phyloP scores from a whole-genome alignment of 2,329 filamentous ascomycete genomes.

The Aspergillus transmontanensis region DNA sequence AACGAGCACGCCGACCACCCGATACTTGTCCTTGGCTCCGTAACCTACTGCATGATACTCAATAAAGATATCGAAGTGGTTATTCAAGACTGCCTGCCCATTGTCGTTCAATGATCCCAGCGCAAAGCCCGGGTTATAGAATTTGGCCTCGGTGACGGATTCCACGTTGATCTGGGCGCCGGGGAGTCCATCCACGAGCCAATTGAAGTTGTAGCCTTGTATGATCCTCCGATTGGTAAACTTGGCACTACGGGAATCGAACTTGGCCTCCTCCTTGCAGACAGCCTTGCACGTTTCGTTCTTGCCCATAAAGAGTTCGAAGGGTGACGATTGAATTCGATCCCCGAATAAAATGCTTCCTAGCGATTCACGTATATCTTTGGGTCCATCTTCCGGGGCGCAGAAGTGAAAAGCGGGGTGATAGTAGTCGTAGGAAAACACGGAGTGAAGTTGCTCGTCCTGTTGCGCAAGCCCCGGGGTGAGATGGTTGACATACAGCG shows the following conservation, averaged over 20 bases:
- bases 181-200: slow-evolving; percentile 91
- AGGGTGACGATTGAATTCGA: slow-evolving; percentile 94
- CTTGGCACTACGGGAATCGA: slow-evolving; percentile 65
- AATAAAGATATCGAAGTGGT: slow-evolving; percentile 91
- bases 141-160: slow-evolving; percentile 72
- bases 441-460: slow-evolving; percentile 83
- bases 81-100: slow-evolving; percentile 70
- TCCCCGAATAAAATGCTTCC: slow-evolving; percentile 98
- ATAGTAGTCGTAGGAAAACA: slow-evolving; percentile 97
- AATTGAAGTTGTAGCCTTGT: slow-evolving; percentile 89
- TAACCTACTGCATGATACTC: slow-evolving; percentile 82
- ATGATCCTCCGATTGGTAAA: slow-evolving; percentile 84
- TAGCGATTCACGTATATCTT: slow-evolving; percentile 82
- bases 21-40: slow-evolving; percentile 62
- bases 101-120: slow-evolving; percentile 64
- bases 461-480: slow-evolving; percentile 77
- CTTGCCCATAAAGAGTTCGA: slow-evolving; percentile 80
- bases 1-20: slow-evolving; percentile 90
- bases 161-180: slow-evolving; percentile 83
- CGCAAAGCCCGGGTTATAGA: slow-evolving; percentile 90
- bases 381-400: slow-evolving; percentile 71
- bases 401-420: slow-evolving; percentile 87
- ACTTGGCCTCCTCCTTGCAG: slow-evolving; percentile 68
- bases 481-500: slow-evolving; percentile 89
- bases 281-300: slow-evolving; percentile 87